Evolutionary conservation across 2,329 filamentous ascomycete species (phyloP).

Genomic region (Coniella lustricola): DNA sequence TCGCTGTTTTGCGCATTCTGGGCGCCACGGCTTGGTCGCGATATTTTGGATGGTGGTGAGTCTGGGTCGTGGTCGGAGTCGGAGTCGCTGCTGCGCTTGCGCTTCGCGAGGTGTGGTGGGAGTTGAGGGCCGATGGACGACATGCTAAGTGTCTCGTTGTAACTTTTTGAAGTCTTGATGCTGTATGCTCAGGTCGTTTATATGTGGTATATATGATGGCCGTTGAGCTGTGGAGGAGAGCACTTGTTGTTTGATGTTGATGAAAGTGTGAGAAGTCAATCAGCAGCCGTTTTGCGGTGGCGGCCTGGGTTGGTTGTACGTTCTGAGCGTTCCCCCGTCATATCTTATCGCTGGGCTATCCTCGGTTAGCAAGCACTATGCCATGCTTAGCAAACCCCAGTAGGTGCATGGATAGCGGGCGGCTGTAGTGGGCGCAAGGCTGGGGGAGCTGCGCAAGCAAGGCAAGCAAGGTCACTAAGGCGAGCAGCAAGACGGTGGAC

Average conservation of each 20-base stretch:
- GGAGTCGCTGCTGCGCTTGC: constrained; percentile 46
- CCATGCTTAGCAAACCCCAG: constrained; percentile 2
- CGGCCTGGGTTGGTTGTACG: no score
- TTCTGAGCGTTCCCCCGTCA: no score
- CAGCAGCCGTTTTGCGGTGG: no score
- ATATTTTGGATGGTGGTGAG: constrained; percentile 39
- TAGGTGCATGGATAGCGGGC: constrained; percentile 7
- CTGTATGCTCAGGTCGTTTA: no score
- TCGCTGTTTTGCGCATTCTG: constrained; percentile 31
- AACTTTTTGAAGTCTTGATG: background rate
- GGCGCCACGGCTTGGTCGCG: constrained; percentile 41
- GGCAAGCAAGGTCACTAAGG: background rate
- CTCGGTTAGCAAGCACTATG: background rate
- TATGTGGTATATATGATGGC: no score
- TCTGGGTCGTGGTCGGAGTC: constrained; percentile 27
- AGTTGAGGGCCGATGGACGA: constrained; percentile 63
- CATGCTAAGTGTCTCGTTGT: constrained; percentile 40
- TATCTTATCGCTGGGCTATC: constrained; percentile 1
- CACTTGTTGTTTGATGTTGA: no score
- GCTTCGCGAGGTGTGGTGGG: constrained; percentile 59
- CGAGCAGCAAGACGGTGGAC: background rate
- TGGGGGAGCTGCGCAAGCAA: background rate
- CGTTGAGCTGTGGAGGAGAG: no score
- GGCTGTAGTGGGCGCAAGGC: constrained; percentile 9
- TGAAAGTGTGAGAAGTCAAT: no score